Percentiles rank a stretch among this genome's conserved stretches.
phyloP scores from a whole-genome alignment of 2,329 filamentous ascomycete genomes.

The Ophiostoma novo-ulmi region DNA sequence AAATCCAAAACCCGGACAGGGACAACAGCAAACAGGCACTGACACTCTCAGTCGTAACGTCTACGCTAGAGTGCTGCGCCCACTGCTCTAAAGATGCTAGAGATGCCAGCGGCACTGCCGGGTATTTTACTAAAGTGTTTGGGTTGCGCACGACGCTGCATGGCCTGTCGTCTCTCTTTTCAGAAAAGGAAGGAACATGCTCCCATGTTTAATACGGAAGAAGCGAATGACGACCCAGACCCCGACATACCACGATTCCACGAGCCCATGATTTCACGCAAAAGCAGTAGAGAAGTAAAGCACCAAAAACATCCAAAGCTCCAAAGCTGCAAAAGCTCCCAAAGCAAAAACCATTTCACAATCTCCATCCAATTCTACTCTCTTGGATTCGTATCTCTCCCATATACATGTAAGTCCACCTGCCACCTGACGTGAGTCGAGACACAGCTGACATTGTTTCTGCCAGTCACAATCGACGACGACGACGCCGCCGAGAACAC shows the following conservation, averaged over 20 bases:
- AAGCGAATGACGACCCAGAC: slow-evolving; percentile 7
- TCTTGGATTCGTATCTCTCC: neutral
- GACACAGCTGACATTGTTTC: neutral
- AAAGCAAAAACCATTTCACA: neutral
- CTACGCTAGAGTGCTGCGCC: slow-evolving; percentile 3
- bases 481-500: neutral
- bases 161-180: neutral
- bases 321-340: neutral
- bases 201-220: slow-evolving; percentile 3
- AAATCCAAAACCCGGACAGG: slow-evolving; percentile 21
- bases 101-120: neutral
- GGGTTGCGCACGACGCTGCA: neutral
- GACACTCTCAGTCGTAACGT: neutral
- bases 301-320: neutral
- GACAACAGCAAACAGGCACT: slow-evolving; percentile 4
- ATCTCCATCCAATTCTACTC: neutral
- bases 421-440: neutral
- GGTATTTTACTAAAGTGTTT: slow-evolving; percentile 8
- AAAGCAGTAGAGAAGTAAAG: neutral
- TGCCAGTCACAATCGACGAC: neutral
- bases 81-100: neutral
- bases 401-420: neutral
- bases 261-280: neutral
- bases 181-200: slow-evolving; percentile 1
- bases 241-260: neutral